Evolutionary conservation across 176 grass and related monocot species (phyloP), one percentile per base, ranked within the genome.

Genomic region (sorghum (Sorghum bicolor)): DNA sequence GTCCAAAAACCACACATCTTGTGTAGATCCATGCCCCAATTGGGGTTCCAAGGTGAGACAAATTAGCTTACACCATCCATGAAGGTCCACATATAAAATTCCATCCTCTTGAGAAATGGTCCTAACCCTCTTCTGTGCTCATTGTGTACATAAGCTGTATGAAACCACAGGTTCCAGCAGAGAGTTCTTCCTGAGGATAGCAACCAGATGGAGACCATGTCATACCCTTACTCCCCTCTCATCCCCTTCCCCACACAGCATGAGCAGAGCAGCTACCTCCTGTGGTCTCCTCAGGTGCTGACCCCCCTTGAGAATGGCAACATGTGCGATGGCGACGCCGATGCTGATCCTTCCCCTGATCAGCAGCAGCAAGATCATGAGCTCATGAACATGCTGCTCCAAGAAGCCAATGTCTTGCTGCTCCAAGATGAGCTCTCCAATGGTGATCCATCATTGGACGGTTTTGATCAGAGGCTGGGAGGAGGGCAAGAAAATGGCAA

Each of bases 161-260:
- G 78, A 28, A 80, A 39, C 64, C 50, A 68, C 37, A 48, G 12
- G 24, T 19, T 10, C 60, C 37, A 62, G 40, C 45, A 50, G 53
- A 72, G 40, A 72, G 25, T 78, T 70, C 31, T 36, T 72, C 36
- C 47, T 30, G 38, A 75, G 55, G 37, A 43, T 19, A 86, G 47
- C 40, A 70, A 13, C 16, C 8, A 26, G 25, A 91, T 91, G 89
- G 86, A 88, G 78, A 70, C 72, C 36, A 66, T 87, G 80, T 0
- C 80, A 70, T 87, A 48, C 30, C 85, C 77, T 80, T 84, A 13
- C 32, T 72, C 89, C 30, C 85, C 89, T 64, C 53, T 91, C 76
- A 63, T 77, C 70, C 72, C 89, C 76, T 65, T 87, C 64, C 77
- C 71, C 71, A 73, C 45, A 55, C 74, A 83, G 2, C 58, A 81